A percentile compares a stretch with the other conserved stretches of the same genome.
phyloP scores from a whole-genome alignment of 495 filamentous ascomycete species.

The Wilcoxina mikolae region DNA sequence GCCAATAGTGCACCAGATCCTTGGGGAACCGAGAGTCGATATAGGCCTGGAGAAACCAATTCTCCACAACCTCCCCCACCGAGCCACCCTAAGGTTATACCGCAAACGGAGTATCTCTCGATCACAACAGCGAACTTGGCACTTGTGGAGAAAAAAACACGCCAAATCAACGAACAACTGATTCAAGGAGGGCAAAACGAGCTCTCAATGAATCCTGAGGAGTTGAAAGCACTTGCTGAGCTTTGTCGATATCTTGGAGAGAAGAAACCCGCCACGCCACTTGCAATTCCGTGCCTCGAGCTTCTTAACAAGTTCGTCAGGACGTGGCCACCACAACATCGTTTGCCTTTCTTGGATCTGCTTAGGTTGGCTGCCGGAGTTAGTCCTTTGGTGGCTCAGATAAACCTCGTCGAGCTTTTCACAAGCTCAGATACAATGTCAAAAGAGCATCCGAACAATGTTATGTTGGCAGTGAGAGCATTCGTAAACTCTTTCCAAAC shows the following conservation, averaged over 20 bases:
- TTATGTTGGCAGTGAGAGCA: constrained; percentile 70
- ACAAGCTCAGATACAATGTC: constrained; percentile 34
- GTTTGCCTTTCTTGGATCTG: constrained; percentile 73
- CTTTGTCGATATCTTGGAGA: constrained; percentile 46
- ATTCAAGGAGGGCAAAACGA: constrained; percentile 55
- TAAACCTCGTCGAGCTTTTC: constrained; percentile 45
- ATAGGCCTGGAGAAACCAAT: constrained; percentile 52
- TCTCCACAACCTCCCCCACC: constrained; percentile 25
- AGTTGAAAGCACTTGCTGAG: constrained; percentile 42
- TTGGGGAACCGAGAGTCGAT: constrained; percentile 62
- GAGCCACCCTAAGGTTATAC: constrained; percentile 48
- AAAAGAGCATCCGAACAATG: constrained; percentile 47
- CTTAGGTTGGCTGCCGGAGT: constrained; percentile 62
- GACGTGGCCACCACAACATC: constrained; percentile 58
- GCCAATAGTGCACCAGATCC: constrained; percentile 43
- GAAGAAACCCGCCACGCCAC: constrained; percentile 19
- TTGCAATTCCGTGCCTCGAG: constrained; percentile 37
- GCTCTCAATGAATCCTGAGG: constrained; percentile 54
- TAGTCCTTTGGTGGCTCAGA: constrained; percentile 42
- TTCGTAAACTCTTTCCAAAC: constrained; percentile 82
- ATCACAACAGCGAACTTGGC: constrained; percentile 47
- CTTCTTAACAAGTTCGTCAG: constrained; percentile 53
- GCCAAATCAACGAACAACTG: constrained; percentile 53
- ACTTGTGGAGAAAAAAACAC: constrained; percentile 57
- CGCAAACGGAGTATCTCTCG: constrained; percentile 71